Base-by-base conservation (phyloP, 208 protist species). In the Herpetomonas muscarum region DNA sequence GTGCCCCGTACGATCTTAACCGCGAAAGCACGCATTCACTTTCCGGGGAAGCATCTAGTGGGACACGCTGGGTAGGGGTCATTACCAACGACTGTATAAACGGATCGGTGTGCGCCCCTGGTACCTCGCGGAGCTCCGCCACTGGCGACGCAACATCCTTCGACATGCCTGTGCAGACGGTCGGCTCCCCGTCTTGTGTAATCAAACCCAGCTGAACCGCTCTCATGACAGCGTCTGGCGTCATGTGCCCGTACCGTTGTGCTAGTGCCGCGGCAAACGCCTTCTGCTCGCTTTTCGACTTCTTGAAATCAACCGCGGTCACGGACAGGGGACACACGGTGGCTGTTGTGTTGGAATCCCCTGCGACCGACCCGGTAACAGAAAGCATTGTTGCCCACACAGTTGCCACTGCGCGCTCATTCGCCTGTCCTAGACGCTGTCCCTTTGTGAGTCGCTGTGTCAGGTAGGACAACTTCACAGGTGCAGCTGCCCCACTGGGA, bases 231-330 rank as follows among this genome's bases (percentile, higher is more conserved):
- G 60, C 67, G 1, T 56, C 56, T 0, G 13, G 45, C 48, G 81
- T 89, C 25, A 70, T 25, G 10, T 69, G 47, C 22, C 58, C 49
- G 64, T 78, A 92, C 53, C 25, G 55, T 54, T 72, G 58, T 12
- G 61, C 70, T 3, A 92, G 60, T 0, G 81, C 61, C 15, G 64
- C 62, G 1, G 74, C 76, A 21, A 90, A 51, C 15, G 64, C 83
- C 54, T 82, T 88, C 28, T 84, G 75, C 45, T 87, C 76, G 49
- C 79, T 83, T 25, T 64, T 48, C 29, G 75, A 79, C 67, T 89
- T 92, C 24, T 77, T 79, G n/a, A 37, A 42, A 48, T 88, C 80
- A 37, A 74, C 67, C 13, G 69, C 74, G 36, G 44, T 32, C 7
- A 26, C 32, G 46, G 41, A 59, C 15, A 76, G 39, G 19, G 47